Base-by-base conservation (phyloP, 148 eudicot genomes). In the Nepenthes gracilis region DNA sequence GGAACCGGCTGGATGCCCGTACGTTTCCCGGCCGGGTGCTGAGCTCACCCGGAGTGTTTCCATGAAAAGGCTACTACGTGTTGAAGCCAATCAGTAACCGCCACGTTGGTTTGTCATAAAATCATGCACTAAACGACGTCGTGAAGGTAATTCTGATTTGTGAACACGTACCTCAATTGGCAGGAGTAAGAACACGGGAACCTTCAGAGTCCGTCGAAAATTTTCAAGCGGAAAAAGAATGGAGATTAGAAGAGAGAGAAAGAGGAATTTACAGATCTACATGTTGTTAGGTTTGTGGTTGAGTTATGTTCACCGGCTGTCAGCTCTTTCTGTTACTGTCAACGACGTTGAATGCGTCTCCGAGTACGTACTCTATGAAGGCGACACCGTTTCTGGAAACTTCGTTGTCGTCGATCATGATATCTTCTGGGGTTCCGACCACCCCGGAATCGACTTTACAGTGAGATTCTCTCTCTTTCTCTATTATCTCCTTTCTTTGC, bases 331-430 rank as follows among this genome's bases (percentile, higher is more conserved):
- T 1, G 83, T 92, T 8, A 83, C 96, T 7, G 97, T 92, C 0
- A 80, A 78, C 70, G 83, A 92, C 38, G 72, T 75, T 2, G 97
- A 92, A 51, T 92, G 97, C 68, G 89, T 91, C 9, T 83, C 83
- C 70, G 97, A 91, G 68, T 87, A 87, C 75, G 93, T 88, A 23
- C 74, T 88, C 47, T 91, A 83, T 56, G 93, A 85, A 35, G 90
- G 96, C 35, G 97, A 91, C 51, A 52, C 76, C 13, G 67, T 92
- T 48, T 81, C 93, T 33, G 97, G 97, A 2, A 92, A 92, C 74
- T 88, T 92, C 63, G 94, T 92, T 47, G 97, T 92, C 35, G 94
- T 88, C 35, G 94, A 88, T 74, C 97, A 92, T 62, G 94, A 88
- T 36, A 78, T 92, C 62, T 88, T 88, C 79, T 92, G 97, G 96